Percentiles rank a stretch among this genome's conserved stretches.
phyloP scores from a whole-genome alignment of 176 grass and related monocot genomes.

The Lolium perenne region DNA sequence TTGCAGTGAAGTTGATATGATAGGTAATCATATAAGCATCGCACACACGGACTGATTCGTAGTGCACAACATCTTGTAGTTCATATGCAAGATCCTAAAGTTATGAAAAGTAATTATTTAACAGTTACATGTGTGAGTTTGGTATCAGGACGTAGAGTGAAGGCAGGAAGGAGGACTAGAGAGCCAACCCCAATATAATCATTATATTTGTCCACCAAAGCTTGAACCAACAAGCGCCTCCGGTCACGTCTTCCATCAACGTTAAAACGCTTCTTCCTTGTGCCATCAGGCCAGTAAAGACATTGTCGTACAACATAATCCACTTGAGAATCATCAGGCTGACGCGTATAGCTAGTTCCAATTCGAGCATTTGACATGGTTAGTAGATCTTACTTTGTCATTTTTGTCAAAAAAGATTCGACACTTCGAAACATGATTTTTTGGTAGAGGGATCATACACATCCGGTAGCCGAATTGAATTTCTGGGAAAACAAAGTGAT shows the following conservation, averaged over 20 bases:
- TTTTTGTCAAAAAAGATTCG: too few species aligned
- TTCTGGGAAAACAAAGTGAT: neutral
- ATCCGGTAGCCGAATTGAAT: too few species aligned
- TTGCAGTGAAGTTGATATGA: conserved; percentile 27
- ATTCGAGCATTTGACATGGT: neutral
- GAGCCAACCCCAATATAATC: neutral
- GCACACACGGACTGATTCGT: neutral
- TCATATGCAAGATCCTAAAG: conserved; percentile 1
- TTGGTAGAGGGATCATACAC: too few species aligned
- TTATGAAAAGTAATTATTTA: neutral
- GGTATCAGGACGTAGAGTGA: neutral
- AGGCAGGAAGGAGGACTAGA: neutral
- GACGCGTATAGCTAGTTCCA: neutral
- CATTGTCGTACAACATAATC: neutral
- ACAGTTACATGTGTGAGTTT: neutral
- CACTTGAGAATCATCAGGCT: neutral
- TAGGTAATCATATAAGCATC: neutral
- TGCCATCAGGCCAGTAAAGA: conserved; percentile 10
- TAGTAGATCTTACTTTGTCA: neutral
- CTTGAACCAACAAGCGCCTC: conserved; percentile 1
- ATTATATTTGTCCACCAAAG: conserved; percentile 18
- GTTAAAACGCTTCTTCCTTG: neutral
- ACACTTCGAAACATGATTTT: too few species aligned
- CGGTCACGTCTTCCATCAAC: neutral
- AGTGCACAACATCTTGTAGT: conserved; percentile 3